Evolutionary conservation across 2,329 filamentous ascomycete genomes (phyloP), one percentile per base, ranked within the genome.

Genomic region (Epicoccum nigrum): DNA sequence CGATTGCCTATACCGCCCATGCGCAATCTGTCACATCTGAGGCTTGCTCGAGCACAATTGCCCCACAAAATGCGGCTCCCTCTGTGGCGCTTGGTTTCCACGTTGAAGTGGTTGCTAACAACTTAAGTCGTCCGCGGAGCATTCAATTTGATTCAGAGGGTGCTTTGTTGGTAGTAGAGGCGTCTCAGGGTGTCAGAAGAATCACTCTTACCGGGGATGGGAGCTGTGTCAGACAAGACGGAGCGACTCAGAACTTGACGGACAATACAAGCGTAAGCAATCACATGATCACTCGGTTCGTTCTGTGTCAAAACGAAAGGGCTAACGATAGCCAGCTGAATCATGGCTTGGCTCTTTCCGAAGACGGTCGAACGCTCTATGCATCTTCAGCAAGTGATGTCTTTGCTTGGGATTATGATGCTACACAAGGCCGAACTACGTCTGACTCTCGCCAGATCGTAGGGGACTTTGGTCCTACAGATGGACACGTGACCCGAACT

Each of bases 401-500:
- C 27, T 86, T 79, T 64, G 75, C 82, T 2, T 91, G 86, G 84
- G 67, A 77, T 21, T 92, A 92, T 67, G 79, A 88, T 65, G 72
- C 82, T n/a, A 64, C 69, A 2, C 71, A 76, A 7, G 76, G 74
- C 39, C 65, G 65, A 17, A 75, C 72, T 33, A 79, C 79, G 4
- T 77, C 83, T 34, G 74, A 74, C 38, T 76, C 76, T 51, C 72
- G 70, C 49, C 83, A 79, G 3, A 53, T 91, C 4, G 76, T 92
- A 38, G 76, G 75, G 30, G 83, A 84, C 58, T 89, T 90, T 86
- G 77, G 67, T 12, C 73, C 80, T 43, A 42, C 57, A 51, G 70
- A 76, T 4, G 86, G 85, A 40, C 86, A 90, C 60, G 81, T 77
- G 5, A 87, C 86, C 0, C 81, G 88, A 28, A 90, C 88, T 0